phyloP scores from a whole-genome alignment of 1,139 yeast genomes.

The Scheffersomyces insectosa region DNA sequence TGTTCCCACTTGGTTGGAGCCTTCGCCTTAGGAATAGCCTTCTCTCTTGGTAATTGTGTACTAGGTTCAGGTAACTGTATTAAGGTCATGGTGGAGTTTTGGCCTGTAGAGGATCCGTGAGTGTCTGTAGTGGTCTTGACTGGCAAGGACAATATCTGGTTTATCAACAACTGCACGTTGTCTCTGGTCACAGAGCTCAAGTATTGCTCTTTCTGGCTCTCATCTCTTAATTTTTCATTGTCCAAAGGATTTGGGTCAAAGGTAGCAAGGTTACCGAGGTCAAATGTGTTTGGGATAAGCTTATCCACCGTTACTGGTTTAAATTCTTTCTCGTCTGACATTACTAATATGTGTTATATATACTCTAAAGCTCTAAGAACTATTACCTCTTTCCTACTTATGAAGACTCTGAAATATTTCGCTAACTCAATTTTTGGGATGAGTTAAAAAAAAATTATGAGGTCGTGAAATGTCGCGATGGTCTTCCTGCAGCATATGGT shows the following conservation, averaged over 20 bases:
- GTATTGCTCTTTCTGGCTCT: constrained; percentile 60
- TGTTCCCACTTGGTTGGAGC: constrained; percentile 95
- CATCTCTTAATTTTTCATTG: constrained; percentile 51
- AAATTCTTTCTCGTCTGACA: constrained; percentile 32
- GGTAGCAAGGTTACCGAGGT: constrained; percentile 83
- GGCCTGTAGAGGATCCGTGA: constrained; percentile 58
- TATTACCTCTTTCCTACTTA: too few species aligned
- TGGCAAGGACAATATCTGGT: constrained; percentile 88
- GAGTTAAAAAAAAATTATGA: background rate
- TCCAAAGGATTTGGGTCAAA: constrained; percentile 86
- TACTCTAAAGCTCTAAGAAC: too few species aligned
- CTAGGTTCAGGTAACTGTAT: constrained; percentile 83
- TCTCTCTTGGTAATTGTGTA: constrained; percentile 89
- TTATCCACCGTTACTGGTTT: constrained; percentile 86
- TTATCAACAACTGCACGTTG: constrained; percentile 85
- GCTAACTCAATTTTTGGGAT: background rate
- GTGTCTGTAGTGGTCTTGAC: constrained; percentile 82
- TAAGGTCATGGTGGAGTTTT: constrained; percentile 76
- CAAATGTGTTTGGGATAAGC: constrained; percentile 81
- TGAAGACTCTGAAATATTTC: too few species aligned
- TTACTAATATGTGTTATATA: background rate
- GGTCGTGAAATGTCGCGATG: constrained; percentile 1
- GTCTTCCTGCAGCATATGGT: background rate
- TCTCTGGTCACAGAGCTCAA: constrained; percentile 79
- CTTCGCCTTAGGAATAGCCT: constrained; percentile 89